Percentiles rank a stretch among this genome's conserved stretches.
These are phyloP conservation scores for Rubroboletus satanas DNA, from an alignment of 768 basidiomycete genomes.

Conservation along the genomic window DNA sequence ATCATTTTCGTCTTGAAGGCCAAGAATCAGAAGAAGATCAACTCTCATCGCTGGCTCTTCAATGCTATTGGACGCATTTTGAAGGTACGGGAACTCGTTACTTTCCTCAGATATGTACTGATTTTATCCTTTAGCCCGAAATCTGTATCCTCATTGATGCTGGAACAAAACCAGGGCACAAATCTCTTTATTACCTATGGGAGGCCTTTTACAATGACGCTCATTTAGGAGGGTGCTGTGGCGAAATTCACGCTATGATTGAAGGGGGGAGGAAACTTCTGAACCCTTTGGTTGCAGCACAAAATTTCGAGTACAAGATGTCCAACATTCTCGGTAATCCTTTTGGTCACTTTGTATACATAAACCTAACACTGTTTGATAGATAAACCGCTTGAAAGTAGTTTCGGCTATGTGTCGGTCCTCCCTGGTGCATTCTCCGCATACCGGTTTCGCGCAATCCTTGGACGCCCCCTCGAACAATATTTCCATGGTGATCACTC, in stretches of 20 bases:
- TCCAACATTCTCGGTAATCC: slow-evolving; percentile 83
- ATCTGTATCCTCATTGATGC: slow-evolving; percentile 91
- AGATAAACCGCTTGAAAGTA: slow-evolving; percentile 94
- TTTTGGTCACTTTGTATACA: neutral
- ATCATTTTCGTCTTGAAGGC: slow-evolving; percentile 90
- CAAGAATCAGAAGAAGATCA: slow-evolving; percentile 95
- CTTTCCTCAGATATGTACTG: neutral
- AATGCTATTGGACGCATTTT: slow-evolving; percentile 86
- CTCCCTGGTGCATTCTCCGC: slow-evolving; percentile 96
- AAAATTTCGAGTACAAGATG: slow-evolving; percentile 99
- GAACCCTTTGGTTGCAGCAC: slow-evolving; percentile 90
- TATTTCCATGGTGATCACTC: slow-evolving; percentile 89
- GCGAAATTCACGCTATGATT: slow-evolving; percentile 97
- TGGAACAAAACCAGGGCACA: slow-evolving; percentile 94
- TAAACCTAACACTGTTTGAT: slow-evolving; percentile 7
- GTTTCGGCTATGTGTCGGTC: slow-evolving; percentile 94
- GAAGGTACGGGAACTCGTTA: slow-evolving; percentile 43
- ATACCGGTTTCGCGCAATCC: slow-evolving; percentile 90
- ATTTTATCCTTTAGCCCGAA: slow-evolving; percentile 58
- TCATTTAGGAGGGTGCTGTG: slow-evolving; percentile 83
- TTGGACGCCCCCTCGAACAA: slow-evolving; percentile 80
- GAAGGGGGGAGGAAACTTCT: slow-evolving; percentile 87
- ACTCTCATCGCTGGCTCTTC: slow-evolving; percentile 94
- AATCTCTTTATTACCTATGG: slow-evolving; percentile 94
- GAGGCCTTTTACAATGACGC: slow-evolving; percentile 83